Conservation (phyloP, 768 basidiomycete species). For the Tricholoma bakamatsutake region DNA sequence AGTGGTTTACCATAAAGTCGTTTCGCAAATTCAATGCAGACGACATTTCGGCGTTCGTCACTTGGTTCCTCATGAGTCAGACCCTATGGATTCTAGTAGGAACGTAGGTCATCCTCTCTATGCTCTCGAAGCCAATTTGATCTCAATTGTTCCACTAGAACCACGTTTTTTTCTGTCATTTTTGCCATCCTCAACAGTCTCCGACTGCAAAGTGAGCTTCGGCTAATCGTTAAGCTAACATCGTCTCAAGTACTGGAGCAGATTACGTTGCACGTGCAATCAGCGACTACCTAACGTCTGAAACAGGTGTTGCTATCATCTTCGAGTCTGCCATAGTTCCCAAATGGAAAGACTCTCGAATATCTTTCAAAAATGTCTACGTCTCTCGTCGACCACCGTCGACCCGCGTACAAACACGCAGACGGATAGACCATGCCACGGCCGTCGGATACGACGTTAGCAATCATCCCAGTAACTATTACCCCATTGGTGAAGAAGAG, state of each 20-base stretch:
- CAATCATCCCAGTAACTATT: constrained; percentile 61
- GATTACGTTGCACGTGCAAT: constrained; percentile 83
- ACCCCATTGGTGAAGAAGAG: constrained; percentile 48
- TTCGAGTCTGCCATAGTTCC: constrained; percentile 98
- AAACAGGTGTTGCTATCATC: constrained; percentile 90
- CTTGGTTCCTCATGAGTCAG: constrained; percentile 95
- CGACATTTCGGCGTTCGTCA: constrained; percentile 93
- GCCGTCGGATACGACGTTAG: constrained; percentile 73
- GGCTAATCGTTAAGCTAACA: background rate
- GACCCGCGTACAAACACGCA: constrained; percentile 10
- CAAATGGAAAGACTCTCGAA: constrained; percentile 92
- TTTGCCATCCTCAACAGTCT: constrained; percentile 89
- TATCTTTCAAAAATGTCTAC: constrained; percentile 97
- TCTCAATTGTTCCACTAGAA: constrained; percentile 38
- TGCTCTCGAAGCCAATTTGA: background rate
- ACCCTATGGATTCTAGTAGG: constrained; percentile 94
- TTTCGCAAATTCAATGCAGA: constrained; percentile 95
- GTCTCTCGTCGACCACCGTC: constrained; percentile 69
- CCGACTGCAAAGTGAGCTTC: constrained; percentile 63
- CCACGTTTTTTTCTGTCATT: constrained; percentile 92
- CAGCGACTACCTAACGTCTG: constrained; percentile 88
- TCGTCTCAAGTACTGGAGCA: constrained; percentile 22
- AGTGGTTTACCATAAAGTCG: constrained; percentile 94
- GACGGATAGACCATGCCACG: constrained; percentile 40
- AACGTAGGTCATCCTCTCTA: constrained; percentile 53